Evolutionary conservation across 2,329 filamentous ascomycete genomes (phyloP).

Genomic region (Alternaria incomplexa): DNA sequence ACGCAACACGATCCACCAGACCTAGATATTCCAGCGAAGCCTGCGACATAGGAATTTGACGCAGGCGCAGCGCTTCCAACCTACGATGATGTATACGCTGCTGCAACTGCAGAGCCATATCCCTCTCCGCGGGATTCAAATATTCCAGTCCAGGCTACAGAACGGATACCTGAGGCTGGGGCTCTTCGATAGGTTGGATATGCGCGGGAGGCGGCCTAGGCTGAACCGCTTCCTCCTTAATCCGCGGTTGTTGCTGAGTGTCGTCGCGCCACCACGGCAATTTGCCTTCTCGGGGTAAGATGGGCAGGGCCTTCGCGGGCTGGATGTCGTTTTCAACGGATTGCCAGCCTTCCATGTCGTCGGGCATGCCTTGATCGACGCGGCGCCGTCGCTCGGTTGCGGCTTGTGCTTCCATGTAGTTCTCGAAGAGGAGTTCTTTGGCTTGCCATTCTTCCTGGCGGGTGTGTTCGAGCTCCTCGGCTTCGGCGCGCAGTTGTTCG

Average conservation of each 20-base stretch:
- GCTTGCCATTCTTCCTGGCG: conserved; percentile 77
- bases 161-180: conserved; percentile 2
- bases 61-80: background rate
- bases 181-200: conserved; percentile 8
- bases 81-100: background rate
- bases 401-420: conserved; percentile 74
- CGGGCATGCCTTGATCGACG: conserved; percentile 41
- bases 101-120: background rate
- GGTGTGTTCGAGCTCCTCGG: conserved; percentile 68
- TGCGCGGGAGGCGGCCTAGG: conserved; percentile 11
- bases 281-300: conserved; percentile 30
- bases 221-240: conserved; percentile 1
- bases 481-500: conserved; percentile 68
- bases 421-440: conserved; percentile 80
- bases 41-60: background rate
- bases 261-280: conserved; percentile 46
- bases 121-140: background rate
- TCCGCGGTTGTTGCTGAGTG: conserved; percentile 16
- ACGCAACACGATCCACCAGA: background rate
- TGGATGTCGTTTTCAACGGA: conserved; percentile 47
- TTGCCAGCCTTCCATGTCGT: conserved; percentile 36
- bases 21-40: background rate
- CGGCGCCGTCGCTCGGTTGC: conserved; percentile 44
- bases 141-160: conserved; percentile 1
- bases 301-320: conserved; percentile 38